These are phyloP conservation scores for Leucocoprinus sp. DNA, from an alignment of 768 basidiomycete genomes.

Conservation along the genomic window DNA sequence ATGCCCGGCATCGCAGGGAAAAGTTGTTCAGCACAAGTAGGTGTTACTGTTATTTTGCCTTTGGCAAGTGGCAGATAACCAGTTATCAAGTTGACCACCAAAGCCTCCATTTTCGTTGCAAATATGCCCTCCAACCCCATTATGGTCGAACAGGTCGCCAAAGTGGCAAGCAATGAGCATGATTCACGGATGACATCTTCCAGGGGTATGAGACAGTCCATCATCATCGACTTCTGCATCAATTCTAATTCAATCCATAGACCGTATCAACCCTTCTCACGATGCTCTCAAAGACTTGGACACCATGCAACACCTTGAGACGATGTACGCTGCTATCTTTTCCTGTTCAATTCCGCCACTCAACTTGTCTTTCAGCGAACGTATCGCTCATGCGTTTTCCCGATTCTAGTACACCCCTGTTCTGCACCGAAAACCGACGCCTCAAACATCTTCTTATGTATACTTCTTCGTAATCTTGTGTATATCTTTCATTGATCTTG, in stretches of 20 bases:
- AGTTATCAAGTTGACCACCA: neutral
- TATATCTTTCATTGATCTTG: neutral
- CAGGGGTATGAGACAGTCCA: neutral
- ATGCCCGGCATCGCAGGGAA: neutral
- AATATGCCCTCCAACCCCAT: neutral
- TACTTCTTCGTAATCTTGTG: neutral
- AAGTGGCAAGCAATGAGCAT: neutral
- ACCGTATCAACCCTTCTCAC: neutral
- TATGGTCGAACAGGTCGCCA: neutral
- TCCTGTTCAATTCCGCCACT: neutral
- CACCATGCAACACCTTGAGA: neutral
- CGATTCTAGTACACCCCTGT: neutral
- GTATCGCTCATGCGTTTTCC: constrained; percentile 8
- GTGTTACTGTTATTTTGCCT: neutral
- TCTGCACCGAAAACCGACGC: neutral
- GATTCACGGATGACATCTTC: neutral
- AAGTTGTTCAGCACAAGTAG: neutral
- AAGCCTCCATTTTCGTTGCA: neutral
- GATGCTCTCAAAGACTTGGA: neutral
- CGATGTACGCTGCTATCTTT: constrained; percentile 1
- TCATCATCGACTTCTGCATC: neutral
- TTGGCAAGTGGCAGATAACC: neutral
- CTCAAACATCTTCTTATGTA: neutral
- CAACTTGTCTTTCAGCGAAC: neutral
- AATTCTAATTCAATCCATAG: neutral